Evolutionary conservation across 1,284 basidiomycete genomes (phyloP).

Genomic region (Cryptococcus sp.): DNA sequence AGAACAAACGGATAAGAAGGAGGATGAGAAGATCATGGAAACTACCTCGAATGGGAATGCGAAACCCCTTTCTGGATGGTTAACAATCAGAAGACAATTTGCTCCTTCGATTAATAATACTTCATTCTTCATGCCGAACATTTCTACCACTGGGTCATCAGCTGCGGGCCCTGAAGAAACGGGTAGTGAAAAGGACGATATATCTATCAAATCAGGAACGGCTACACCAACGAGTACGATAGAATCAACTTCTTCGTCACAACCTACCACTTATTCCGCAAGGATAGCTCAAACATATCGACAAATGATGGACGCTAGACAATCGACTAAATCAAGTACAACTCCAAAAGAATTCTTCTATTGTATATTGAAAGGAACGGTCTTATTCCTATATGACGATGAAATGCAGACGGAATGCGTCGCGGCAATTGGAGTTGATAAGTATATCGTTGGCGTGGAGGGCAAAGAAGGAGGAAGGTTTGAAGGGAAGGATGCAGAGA

Average conservation of each 20-base stretch:
- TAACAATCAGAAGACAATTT: slow-evolving; percentile 76
- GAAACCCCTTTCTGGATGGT: slow-evolving; percentile 60
- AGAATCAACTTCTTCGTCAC: slow-evolving; percentile 50
- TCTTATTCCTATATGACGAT: slow-evolving; percentile 86
- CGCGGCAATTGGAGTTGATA: slow-evolving; percentile 69
- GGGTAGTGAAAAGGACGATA: neutral
- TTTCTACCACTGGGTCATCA: slow-evolving; percentile 5
- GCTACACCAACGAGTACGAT: neutral
- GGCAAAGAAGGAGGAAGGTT: slow-evolving; percentile 55
- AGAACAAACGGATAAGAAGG: slow-evolving; percentile 11
- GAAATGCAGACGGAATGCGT: slow-evolving; percentile 80
- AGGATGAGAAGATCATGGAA: neutral
- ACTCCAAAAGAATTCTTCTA: slow-evolving; percentile 85
- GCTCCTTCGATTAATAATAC: slow-evolving; percentile 50
- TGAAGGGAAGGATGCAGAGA: slow-evolving; percentile 57
- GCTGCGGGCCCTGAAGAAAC: neutral
- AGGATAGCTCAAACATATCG: slow-evolving; percentile 38
- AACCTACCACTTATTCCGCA: slow-evolving; percentile 16
- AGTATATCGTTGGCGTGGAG: slow-evolving; percentile 68
- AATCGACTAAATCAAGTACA: slow-evolving; percentile 59
- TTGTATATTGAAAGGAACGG: slow-evolving; percentile 77
- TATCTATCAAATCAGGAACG: neutral
- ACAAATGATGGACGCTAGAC: slow-evolving; percentile 39
- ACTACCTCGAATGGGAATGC: neutral
- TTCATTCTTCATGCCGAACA: slow-evolving; percentile 55